Evolutionary conservation across 2,329 filamentous ascomycete genomes (phyloP).

Genomic region (Colletotrichum chlorophyti): DNA sequence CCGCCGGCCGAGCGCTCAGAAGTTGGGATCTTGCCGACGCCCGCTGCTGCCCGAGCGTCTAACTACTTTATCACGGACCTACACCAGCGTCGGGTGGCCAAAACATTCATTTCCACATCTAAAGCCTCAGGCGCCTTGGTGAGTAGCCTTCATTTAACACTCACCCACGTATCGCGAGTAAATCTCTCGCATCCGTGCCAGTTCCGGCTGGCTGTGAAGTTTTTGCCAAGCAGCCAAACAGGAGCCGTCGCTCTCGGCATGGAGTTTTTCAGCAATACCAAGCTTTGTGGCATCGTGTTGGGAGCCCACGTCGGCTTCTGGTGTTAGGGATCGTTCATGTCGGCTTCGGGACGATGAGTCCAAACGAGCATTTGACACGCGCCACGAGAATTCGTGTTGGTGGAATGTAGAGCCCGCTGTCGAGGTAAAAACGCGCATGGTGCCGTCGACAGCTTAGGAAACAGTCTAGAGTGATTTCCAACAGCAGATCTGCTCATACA

Average conservation of each 20-base stretch:
- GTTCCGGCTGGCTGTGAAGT: neutral
- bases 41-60: neutral
- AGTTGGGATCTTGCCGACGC: neutral
- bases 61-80: neutral
- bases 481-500: too few species aligned
- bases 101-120: slow-evolving; percentile 19
- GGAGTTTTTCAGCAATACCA: slow-evolving; percentile 8
- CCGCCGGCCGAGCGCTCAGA: neutral
- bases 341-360: neutral
- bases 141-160: neutral
- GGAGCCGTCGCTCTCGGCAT: neutral
- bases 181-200: neutral
- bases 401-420: neutral
- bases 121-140: neutral
- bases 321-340: neutral
- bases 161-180: neutral
- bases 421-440: neutral
- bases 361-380: neutral
- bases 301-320: neutral
- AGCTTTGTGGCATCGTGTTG: slow-evolving; percentile 22
- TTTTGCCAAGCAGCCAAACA: neutral
- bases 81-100: neutral
- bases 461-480: too few species aligned
- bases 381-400: neutral
- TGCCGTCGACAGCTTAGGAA: neutral